Conservation (phyloP, 73 alveolate species). For the Symbiodinium pilosum region DNA sequence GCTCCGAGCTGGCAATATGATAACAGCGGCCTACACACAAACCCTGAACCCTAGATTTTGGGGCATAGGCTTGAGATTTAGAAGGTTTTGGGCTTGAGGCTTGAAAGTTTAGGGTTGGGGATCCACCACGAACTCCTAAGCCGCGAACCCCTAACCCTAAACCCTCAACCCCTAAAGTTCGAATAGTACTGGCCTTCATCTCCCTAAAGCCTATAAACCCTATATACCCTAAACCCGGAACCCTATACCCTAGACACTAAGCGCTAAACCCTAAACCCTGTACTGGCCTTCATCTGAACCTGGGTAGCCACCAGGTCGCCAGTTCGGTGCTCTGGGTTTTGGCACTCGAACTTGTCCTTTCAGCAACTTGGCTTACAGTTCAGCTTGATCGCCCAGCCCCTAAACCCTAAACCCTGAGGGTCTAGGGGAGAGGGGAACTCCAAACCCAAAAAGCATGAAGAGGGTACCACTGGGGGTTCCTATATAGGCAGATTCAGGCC, state of each 20-base stretch:
- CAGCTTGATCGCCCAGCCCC: background rate
- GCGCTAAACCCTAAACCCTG: background rate
- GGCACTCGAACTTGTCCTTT: slow-evolving; percentile 85
- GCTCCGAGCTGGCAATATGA: no score
- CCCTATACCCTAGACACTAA: background rate
- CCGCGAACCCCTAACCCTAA: background rate
- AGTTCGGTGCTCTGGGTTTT: slow-evolving; percentile 63
- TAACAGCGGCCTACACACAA: background rate
- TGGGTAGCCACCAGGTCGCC: slow-evolving; percentile 5
- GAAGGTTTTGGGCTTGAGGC: background rate
- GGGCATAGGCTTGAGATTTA: background rate
- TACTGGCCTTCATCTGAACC: background rate
- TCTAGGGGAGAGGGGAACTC: no score
- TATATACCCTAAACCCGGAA: no score
- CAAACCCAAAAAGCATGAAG: no score
- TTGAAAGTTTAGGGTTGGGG: background rate
- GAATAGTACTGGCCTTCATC: no score
- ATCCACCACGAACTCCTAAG: no score
- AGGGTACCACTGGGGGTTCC: background rate
- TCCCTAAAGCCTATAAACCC: no score
- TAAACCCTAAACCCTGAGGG: no score
- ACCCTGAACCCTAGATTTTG: background rate
- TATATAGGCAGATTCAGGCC: no score
- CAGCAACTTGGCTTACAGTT: background rate
- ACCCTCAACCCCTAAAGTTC: background rate